Base-by-base conservation (phyloP, 2,329 filamentous ascomycete genomes). In the Aspergillus brunneoviolaceus region DNA sequence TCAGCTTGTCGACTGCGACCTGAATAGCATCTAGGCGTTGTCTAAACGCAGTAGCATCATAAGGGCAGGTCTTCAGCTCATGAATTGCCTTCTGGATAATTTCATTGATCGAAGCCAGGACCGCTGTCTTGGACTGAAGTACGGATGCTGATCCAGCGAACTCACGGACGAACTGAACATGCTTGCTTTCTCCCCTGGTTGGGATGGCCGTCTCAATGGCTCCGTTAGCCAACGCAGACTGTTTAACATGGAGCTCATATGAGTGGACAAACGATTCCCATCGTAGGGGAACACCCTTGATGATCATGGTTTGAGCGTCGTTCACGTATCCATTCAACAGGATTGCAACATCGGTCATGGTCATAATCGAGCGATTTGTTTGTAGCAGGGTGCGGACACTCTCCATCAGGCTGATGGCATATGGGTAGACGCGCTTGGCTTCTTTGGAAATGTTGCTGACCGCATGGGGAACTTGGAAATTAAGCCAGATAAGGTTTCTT, bases 191-290 rank as follows among this genome's bases (percentile, higher is more conserved):
- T 19, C 85, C 84, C 52, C 84, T 82, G 65, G 85, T 84, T 11
- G 73, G 74, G 68, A 85, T 78, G 62, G 84, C 68, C 63, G 84
- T 76, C 70, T 90, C 84, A 71, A 89, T 78, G 71, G 81, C 76
- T 58, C 84, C 84, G 67, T 86, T 86, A 21, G 86, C 78, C 47
- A 86, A 77, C 57, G 85, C 83, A 3, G 83, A 79, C 69, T 85
- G 85, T 65, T 87, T 89, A 64, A 93, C 86, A 67, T 93, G 93
- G 33, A 97, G 83, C 74, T 99, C 95, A 74, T 97, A 97, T 1
- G 92, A 93, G 74, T 97, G 94, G 56, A 99, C 91, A 69, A 99
- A 98, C 0, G 95, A 96, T 72, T 99, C 95, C 95, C 95, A 99
- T 69, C 92, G 88, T 29, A 99, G 79, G 1, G 92, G 92, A 31